Base-by-base conservation (phyloP, 1,284 basidiomycete species). In the Leccinum cinnamomeum region DNA sequence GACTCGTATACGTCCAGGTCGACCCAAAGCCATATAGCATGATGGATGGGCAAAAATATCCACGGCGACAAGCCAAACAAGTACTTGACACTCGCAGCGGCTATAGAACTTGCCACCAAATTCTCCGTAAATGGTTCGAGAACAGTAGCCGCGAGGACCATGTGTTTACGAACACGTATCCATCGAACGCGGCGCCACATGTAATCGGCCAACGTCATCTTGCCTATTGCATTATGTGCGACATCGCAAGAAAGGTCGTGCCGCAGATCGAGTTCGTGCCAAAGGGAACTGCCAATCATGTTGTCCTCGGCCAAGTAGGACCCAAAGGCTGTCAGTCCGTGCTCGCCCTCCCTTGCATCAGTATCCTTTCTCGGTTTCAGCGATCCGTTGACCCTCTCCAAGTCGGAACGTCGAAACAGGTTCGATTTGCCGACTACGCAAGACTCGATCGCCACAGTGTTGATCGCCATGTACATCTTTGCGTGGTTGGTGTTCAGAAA, bases 391-490 rank as follows among this genome's bases (percentile, higher is more conserved):
- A 91, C 81, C 30, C 82, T 83, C 58, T 92, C 90, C 50, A 97
- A 77, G 74, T 97, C 95, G 41, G 92, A 91, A 59, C 94, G 91
- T 54, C 94, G 89, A 77, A 96, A 99, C 65, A 99, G 77, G 76
- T 95, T 96, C 61, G 94, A 96, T 78, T 99, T 99, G 67, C 97
- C 97, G 67, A 98, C 92, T 12, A 99, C 94, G 75, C 97, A 99
- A 0, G 94, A 97, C 59, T 98, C 97, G 61, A 98, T 79, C 5
- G 89, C 90, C 55, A 92, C 79, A 0, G 88, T 82, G 76, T 97
- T 97, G 75, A 99, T 94, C 8, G 95, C 95, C 59, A 98, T 83
- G 72, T 99, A 99, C 97, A 99, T 99, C 77, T 97, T 98, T 14
- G 97, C 97, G 72, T 99, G 97, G 58, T 95, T 98, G 5, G 95